Percentiles rank a stretch among this genome's conserved stretches.
These are phyloP conservation scores for Candida broadrunensis DNA, from an alignment of 805 yeast species.

Conservation along the genomic window DNA sequence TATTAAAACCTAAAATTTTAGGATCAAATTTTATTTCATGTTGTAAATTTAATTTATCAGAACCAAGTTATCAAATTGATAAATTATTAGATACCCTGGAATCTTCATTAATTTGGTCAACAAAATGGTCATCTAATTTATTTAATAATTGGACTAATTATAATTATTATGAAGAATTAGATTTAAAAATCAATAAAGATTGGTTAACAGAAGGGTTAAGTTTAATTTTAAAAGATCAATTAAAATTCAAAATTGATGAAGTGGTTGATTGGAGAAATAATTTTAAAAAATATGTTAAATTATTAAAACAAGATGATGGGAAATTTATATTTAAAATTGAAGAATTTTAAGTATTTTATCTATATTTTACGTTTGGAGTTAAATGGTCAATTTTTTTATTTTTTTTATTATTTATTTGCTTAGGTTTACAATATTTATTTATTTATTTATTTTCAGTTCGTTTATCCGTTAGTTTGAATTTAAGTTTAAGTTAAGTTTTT, in stretches of 20 bases:
- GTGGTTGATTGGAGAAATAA: conserved; percentile 38
- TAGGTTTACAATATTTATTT: background rate
- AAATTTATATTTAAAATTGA: conserved; percentile 36
- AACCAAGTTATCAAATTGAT: conserved; percentile 35
- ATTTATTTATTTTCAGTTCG: no score
- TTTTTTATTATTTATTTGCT: no score
- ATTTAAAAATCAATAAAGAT: conserved; percentile 19
- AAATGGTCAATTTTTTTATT: no score
- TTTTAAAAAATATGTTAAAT: conserved; percentile 23
- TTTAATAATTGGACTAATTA: conserved; percentile 28
- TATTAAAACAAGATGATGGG: conserved; percentile 26
- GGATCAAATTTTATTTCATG: conserved; percentile 32
- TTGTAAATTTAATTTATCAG: conserved; percentile 26
- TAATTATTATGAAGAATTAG: conserved; percentile 32
- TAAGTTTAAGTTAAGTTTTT: no score
- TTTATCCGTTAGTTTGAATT: no score
- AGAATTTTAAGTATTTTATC: conserved; percentile 20
- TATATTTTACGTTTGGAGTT: no score
- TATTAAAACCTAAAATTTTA: conserved; percentile 35
- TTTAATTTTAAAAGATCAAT: conserved; percentile 20
- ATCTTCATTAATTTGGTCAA: conserved; percentile 20
- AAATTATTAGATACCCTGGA: conserved; percentile 10
- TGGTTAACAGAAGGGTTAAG: conserved; percentile 36
- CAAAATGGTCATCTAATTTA: conserved; percentile 29
- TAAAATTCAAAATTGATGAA: conserved; percentile 29